A percentile compares a stretch with the other conserved stretches of the same genome.
Conservation (phyloP, 495 filamentous ascomycete species). For the Penicillium flavigenum region DNA sequence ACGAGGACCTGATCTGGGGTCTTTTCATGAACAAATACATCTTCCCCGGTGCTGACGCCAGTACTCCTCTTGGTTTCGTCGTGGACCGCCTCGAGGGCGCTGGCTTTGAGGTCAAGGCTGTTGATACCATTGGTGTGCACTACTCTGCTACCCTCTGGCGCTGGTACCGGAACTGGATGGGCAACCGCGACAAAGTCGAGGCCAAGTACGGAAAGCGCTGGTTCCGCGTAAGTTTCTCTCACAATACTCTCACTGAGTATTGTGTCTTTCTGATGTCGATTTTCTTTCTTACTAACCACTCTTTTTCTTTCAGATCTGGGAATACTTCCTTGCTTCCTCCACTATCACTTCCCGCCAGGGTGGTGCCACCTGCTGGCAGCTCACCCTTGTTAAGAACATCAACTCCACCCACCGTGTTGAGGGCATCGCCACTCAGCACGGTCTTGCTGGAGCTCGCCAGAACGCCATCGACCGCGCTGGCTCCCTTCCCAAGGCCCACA, state of each 20-base stretch:
- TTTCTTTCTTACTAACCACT: slow-evolving; percentile 12
- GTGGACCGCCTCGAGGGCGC: slow-evolving; percentile 65
- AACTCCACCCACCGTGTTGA: slow-evolving; percentile 94
- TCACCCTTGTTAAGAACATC: slow-evolving; percentile 94
- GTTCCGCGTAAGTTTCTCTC: slow-evolving; percentile 75
- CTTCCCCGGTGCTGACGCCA: slow-evolving; percentile 69
- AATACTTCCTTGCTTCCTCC: slow-evolving; percentile 92
- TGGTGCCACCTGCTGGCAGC: slow-evolving; percentile 92
- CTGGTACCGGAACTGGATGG: slow-evolving; percentile 99
- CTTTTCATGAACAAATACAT: slow-evolving; percentile 79
- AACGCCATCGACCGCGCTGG: slow-evolving; percentile 42
- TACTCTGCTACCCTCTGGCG: slow-evolving; percentile 97
- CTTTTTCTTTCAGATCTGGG: slow-evolving; percentile 75
- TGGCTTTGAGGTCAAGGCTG: slow-evolving; percentile 58
- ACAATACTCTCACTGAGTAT: neutral
- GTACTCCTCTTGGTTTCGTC: slow-evolving; percentile 63
- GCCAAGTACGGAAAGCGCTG: slow-evolving; percentile 94
- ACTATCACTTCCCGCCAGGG: slow-evolving; percentile 95
- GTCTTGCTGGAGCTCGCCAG: slow-evolving; percentile 66
- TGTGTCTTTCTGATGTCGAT: neutral
- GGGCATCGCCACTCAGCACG: slow-evolving; percentile 74
- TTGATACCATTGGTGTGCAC: slow-evolving; percentile 92
- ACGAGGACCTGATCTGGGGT: slow-evolving; percentile 73
- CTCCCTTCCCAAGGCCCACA: slow-evolving; percentile 41
- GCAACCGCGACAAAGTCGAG: slow-evolving; percentile 88